Percentiles rank a stretch among this genome's conserved stretches.
These are phyloP conservation scores for Fusarium pseudocircinatum DNA, from an alignment of 2,329 filamentous ascomycete genomes.

Conservation along the genomic window DNA sequence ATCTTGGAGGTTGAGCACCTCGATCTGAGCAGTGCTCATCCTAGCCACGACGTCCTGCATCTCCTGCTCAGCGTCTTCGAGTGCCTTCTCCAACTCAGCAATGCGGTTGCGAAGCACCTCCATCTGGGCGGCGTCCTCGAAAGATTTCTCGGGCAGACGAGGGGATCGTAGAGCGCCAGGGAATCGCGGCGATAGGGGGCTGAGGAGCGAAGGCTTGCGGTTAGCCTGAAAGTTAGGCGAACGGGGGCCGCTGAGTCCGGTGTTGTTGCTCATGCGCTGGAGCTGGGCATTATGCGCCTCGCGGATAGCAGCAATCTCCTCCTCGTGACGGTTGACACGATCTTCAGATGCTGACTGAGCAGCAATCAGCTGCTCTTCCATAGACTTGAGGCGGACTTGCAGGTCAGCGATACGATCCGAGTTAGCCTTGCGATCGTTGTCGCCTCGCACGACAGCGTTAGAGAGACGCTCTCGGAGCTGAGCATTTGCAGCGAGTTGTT, in stretches of 20 bases:
- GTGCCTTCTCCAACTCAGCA: slow-evolving; percentile 82
- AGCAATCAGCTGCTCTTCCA: slow-evolving; percentile 85
- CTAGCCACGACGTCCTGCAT: slow-evolving; percentile 84
- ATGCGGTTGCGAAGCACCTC: slow-evolving; percentile 81
- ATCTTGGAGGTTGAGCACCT: slow-evolving; percentile 81
- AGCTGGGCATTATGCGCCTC: slow-evolving; percentile 82
- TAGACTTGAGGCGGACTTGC: slow-evolving; percentile 79
- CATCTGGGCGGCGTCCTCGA: slow-evolving; percentile 78
- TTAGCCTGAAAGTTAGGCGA: slow-evolving; percentile 47
- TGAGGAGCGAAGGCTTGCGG: slow-evolving; percentile 49
- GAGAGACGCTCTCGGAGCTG: slow-evolving; percentile 79
- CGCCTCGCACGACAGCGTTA: slow-evolving; percentile 83
- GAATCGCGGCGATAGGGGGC: slow-evolving; percentile 50
- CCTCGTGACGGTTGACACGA: slow-evolving; percentile 82
- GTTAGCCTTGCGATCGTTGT: slow-evolving; percentile 82
- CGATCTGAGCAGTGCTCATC: slow-evolving; percentile 85
- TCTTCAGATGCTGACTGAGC: slow-evolving; percentile 91
- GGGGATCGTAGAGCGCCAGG: slow-evolving; percentile 50
- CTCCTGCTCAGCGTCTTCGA: slow-evolving; percentile 68
- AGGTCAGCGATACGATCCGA: slow-evolving; percentile 84
- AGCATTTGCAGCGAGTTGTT: slow-evolving; percentile 82
- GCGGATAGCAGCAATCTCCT: slow-evolving; percentile 79
- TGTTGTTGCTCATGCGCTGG: slow-evolving; percentile 71
- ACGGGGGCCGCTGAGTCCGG: slow-evolving; percentile 44
- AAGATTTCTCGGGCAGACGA: slow-evolving; percentile 69